Evolutionary conservation across 192 early-diverging fungal genomes (phyloP), one percentile per base, ranked within the genome.

Genomic region (Piromyces sp.): DNA sequence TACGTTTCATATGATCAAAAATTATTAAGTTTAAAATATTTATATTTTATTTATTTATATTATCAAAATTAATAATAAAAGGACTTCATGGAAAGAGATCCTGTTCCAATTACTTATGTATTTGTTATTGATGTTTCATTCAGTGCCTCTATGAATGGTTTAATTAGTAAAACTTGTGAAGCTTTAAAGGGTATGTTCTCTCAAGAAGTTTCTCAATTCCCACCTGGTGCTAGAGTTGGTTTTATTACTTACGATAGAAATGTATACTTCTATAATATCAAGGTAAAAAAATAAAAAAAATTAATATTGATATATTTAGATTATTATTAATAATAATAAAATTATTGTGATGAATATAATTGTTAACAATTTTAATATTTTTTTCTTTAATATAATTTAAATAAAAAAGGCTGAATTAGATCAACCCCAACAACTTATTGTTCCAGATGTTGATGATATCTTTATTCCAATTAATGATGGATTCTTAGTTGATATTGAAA

Each of bases 71-170:
- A 78, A 26, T 33, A 6, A 92, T 94, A 78, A 95, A 95, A 85
- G 92, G 88, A 90, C 83, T 90, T 88, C 85, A 85, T 87, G 40
- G 85, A 89, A 26, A 90, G 92, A 79, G 82, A 88, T 9, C 93
- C 97, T 0, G 82, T 83, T 38, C 92, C 95, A 14, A 85, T 92
- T 6, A 89, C 91, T 4, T 94, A 94, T 84, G 88, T 99, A 33
- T 96, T 98, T 93, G 95, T 93, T 12, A 94, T 99, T 79, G 97
- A 99, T 88, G 96, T 99, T 29, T 94, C 95, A 4, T 95, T 92
- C 91, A 93, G 88, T 81, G 88, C 96, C 1, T 88, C 96, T 17
- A 93, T 95, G 83, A 95, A 90, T 80, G 96, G 97, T 15, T 89
- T 97, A 91, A 87, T 98, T 31, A 85, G 83, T 12, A 84, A 88